Evolutionary conservation across 495 filamentous ascomycete species (phyloP), one percentile per base, ranked within the genome.

Genomic region (Penicillium coffeae): DNA sequence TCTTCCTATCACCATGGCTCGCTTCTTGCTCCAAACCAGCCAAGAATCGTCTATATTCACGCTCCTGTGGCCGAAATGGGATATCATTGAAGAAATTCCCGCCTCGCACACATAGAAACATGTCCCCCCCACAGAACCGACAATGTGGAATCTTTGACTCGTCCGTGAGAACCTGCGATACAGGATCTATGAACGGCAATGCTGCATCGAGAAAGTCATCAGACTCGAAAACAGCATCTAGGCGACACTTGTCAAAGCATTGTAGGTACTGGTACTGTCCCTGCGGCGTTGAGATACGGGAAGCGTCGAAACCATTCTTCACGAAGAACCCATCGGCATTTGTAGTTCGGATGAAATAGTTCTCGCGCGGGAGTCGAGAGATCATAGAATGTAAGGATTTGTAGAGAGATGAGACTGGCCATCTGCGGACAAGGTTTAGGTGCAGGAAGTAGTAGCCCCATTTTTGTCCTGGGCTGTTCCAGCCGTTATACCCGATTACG

Each of bases 401-500:
- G 21, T 63, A 63, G 0, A 58, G 3, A 1, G 37, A 16, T 6
- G 56, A 57, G 3, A n/a, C n/a, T 1, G 56, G 56, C 60, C 60
- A 60, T 3, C 15, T 46, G 7, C 52, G 50, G 1, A 60, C 60
- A 48, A 59, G 52, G 34, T 58, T 41, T 0, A 64, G 35, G 19
- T 64, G 60, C 9, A 45, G 22, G 38, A 64, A 56, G 19, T 49
- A 64, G 48, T 58, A 64, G 3, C 60, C 60, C 60, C 60, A 64
- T 58, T 60, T 60, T 18, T 58, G 54, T 8, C 7, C 12, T 7
- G 38, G 47, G 14, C 47, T 52, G 21, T 48, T 39, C 60, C 60
- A 64, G n/a, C 27, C 52, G 0, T 27, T 25, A 30, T 58, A 60
- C 8, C 57, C 60, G 33, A 64, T 52, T 15, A 52, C 48, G 34